phyloP scores from a whole-genome alignment of 2,329 filamentous ascomycete species.

The Cercospora berteroae region DNA sequence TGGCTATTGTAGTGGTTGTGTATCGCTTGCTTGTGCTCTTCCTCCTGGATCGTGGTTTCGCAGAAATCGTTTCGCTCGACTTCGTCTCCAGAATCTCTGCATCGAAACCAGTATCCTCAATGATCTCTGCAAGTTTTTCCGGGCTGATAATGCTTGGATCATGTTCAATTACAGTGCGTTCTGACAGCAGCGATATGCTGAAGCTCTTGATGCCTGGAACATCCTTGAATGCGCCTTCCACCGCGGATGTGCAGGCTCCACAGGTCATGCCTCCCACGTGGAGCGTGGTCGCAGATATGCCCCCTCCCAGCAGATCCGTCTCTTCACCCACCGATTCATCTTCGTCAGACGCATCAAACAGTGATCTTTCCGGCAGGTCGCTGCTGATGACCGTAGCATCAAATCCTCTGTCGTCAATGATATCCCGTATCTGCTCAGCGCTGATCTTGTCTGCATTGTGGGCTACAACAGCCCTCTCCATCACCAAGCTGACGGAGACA shows the following conservation, averaged over 20 bases:
- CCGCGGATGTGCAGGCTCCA: slow-evolving; percentile 91
- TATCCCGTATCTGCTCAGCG: slow-evolving; percentile 73
- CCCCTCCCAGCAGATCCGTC: slow-evolving; percentile 45
- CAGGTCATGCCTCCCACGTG: slow-evolving; percentile 85
- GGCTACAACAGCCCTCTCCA: slow-evolving; percentile 89
- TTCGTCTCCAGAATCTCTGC: slow-evolving; percentile 76
- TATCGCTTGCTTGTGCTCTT: slow-evolving; percentile 42
- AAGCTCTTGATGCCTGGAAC: slow-evolving; percentile 80
- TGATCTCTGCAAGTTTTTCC: slow-evolving; percentile 75
- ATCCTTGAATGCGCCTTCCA: slow-evolving; percentile 84
- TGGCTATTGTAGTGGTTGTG: slow-evolving; percentile 77
- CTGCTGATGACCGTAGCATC: slow-evolving; percentile 62
- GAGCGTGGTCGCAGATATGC: slow-evolving; percentile 84
- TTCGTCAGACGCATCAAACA: slow-evolving; percentile 28
- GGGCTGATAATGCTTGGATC: slow-evolving; percentile 71
- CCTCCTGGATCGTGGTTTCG: slow-evolving; percentile 36
- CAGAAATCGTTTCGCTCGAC: slow-evolving; percentile 43
- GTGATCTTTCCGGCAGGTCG: slow-evolving; percentile 29
- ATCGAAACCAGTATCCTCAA: slow-evolving; percentile 90
- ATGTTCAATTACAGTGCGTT: slow-evolving; percentile 91
- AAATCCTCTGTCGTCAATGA: slow-evolving; percentile 88
- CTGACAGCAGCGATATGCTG: slow-evolving; percentile 91
- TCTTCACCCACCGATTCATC: slow-evolving; percentile 22
- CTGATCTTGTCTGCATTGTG: slow-evolving; percentile 77
- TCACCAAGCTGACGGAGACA: slow-evolving; percentile 89